A percentile compares a stretch with the other conserved stretches of the same genome.
These are phyloP conservation scores for Candida alai DNA, from an alignment of 805 yeast genomes.

Conservation along the genomic window DNA sequence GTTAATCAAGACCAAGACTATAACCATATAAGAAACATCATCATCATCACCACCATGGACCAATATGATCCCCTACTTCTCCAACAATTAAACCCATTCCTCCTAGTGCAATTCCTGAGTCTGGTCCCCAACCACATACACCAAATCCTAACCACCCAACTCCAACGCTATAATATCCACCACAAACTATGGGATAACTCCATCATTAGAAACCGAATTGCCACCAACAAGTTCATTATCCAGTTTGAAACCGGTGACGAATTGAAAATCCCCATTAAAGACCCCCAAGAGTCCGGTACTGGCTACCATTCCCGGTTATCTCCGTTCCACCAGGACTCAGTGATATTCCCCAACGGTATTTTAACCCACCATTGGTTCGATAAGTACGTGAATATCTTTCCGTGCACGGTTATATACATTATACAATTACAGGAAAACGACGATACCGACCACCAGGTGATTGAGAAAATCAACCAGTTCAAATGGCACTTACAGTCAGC, in stretches of 20 bases:
- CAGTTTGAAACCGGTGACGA: constrained; percentile 9
- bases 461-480: constrained; percentile 12
- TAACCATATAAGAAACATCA: too few species aligned
- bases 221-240: constrained; percentile 27
- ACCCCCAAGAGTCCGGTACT: background rate
- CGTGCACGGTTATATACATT: constrained; percentile 28
- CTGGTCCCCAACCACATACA: background rate
- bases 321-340: constrained; percentile 33
- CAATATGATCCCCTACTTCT: constrained; percentile 22
- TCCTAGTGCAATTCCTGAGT: constrained; percentile 13
- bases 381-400: constrained; percentile 28
- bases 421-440: constrained; percentile 14
- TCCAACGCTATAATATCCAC: constrained; percentile 17
- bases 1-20: too few species aligned
- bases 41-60: too few species aligned
- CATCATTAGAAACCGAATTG: constrained; percentile 33
- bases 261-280: constrained; percentile 1
- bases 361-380: constrained; percentile 32
- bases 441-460: constrained; percentile 13
- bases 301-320: constrained; percentile 28
- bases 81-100: constrained; percentile 36
- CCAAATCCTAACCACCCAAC: constrained; percentile 7
- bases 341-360: constrained; percentile 27
- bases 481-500: constrained; percentile 9
- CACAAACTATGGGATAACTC: constrained; percentile 34